A percentile compares a stretch with the other conserved stretches of the same genome.
Evolutionary conservation across 202 grass and related monocot species (phyloP).

Genomic region (Zoysia matrella): DNA sequence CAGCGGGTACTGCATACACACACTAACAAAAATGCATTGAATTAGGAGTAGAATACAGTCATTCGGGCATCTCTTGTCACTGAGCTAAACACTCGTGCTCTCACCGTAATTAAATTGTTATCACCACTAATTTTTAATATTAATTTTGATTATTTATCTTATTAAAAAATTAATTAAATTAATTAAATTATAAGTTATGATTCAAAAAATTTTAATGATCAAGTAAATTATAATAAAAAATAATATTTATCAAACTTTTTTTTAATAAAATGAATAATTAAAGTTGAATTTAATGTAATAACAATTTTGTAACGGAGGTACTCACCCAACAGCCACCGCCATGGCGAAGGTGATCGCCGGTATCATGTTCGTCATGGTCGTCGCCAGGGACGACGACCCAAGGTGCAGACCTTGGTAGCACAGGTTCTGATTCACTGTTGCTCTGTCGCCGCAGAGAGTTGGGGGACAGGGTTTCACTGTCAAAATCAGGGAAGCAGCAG

Average conservation of each 20-base stretch:
- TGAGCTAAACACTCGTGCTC: no score
- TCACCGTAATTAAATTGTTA: no score
- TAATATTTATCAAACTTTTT: no score
- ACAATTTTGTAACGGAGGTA: background rate
- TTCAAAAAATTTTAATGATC: no score
- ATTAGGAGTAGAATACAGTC: background rate
- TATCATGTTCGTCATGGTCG: slow-evolving; percentile 67
- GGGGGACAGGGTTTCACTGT: no score
- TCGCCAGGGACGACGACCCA: slow-evolving; percentile 65
- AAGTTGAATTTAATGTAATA: no score
- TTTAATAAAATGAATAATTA: no score
- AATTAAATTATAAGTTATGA: no score
- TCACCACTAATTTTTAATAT: no score
- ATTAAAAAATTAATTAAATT: no score
- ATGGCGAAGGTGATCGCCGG: slow-evolving; percentile 76
- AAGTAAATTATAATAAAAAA: no score
- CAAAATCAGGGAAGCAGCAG: background rate
- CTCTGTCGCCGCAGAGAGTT: slow-evolving; percentile 38
- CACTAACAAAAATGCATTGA: background rate
- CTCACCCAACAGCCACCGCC: slow-evolving; percentile 61
- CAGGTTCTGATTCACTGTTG: slow-evolving; percentile 60
- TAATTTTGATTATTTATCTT: no score
- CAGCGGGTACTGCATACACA: background rate
- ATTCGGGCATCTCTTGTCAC: background rate
- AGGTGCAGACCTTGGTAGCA: slow-evolving; percentile 62